These are phyloP conservation scores for Solanum hybrid DNA, from an alignment of 305 asterid species.

Conservation along the genomic window DNA sequence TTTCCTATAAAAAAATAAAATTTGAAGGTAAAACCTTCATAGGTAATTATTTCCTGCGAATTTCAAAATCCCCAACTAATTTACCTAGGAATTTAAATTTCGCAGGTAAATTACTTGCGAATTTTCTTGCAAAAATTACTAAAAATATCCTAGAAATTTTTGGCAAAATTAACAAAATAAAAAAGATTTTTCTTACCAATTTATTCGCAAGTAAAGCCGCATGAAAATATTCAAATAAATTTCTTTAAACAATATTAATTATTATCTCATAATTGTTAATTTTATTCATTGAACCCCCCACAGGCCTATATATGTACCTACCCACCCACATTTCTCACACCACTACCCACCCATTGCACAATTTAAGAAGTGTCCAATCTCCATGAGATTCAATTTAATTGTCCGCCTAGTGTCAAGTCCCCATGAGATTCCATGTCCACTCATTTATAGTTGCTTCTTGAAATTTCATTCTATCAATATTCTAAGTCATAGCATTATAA, in stretches of 20 bases:
- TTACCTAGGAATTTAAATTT: neutral
- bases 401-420: too few relatives aligned
- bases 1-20: neutral
- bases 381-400: too few relatives aligned
- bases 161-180: neutral
- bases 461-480: too few relatives aligned
- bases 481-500: too few relatives aligned
- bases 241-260: neutral
- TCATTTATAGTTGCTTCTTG: too few relatives aligned
- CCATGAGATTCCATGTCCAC: too few relatives aligned
- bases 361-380: too few relatives aligned
- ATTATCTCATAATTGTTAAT: neutral
- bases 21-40: neutral
- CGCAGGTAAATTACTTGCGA: neutral
- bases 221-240: neutral
- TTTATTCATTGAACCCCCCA: too few relatives aligned
- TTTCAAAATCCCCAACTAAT: neutral
- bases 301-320: too few relatives aligned
- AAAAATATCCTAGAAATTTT: neutral
- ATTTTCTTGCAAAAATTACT: neutral
- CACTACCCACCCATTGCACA: too few relatives aligned
- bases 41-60: neutral
- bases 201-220: neutral
- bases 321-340: too few relatives aligned
- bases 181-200: neutral